Conservation (phyloP, 2,329 filamentous ascomycete genomes). For the Trichoderma sp. region DNA sequence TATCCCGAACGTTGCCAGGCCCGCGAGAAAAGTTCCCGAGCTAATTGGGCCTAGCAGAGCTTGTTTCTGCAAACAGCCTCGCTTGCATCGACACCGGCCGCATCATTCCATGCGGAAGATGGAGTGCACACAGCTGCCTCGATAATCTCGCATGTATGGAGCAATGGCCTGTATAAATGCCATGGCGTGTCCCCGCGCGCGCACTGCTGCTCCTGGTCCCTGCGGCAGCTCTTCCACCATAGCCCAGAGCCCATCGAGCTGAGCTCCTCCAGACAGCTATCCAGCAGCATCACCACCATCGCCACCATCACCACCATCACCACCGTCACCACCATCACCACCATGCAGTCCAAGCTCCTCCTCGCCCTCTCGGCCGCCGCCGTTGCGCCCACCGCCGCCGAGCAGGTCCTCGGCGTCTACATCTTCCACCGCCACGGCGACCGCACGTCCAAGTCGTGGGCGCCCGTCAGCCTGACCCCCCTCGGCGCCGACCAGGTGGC, state of each 20-base stretch:
- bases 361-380: slow-evolving; percentile 39
- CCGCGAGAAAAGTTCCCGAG: not conserved
- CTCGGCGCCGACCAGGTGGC: slow-evolving; percentile 78
- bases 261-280: not conserved
- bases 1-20: not conserved
- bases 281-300: not conserved
- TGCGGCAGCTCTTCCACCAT: not conserved
- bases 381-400: slow-evolving; percentile 46
- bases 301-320: slow-evolving; percentile 33
- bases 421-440: slow-evolving; percentile 92
- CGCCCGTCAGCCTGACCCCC: slow-evolving; percentile 72
- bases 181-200: not conserved
- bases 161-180: not conserved
- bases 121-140: not conserved
- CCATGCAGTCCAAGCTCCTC: slow-evolving; percentile 46
- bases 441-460: slow-evolving; percentile 74
- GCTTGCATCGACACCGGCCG: not conserved
- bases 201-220: not conserved
- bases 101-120: not conserved
- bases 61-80: slow-evolving; percentile 13
- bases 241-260: not conserved
- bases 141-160: too few species aligned
- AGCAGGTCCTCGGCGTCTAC: slow-evolving; percentile 79
- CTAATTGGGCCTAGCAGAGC: slow-evolving; percentile 9
- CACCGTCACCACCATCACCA: not conserved